phyloP scores from a whole-genome alignment of 352 stramenopile species.

The Phytophthora macrochlamydospora region DNA sequence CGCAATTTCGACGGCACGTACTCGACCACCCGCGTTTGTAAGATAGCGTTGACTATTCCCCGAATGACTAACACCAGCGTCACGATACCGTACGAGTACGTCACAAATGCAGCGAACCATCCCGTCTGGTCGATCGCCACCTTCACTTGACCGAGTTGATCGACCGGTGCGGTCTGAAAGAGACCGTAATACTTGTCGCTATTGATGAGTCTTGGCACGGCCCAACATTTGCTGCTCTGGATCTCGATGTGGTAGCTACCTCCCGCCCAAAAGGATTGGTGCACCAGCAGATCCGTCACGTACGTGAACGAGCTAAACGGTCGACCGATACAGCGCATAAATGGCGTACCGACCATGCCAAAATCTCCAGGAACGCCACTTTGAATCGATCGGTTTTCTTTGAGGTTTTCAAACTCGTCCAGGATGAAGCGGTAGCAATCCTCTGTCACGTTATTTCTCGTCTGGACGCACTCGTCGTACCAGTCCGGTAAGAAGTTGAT shows the following conservation, averaged over 20 bases:
- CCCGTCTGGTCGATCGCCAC: constrained; percentile 47
- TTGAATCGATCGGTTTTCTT: constrained; percentile 39
- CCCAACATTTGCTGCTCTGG: constrained; percentile 59
- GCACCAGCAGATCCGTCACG: constrained; percentile 66
- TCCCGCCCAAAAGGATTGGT: constrained; percentile 61
- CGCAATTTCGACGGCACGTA: constrained; percentile 53
- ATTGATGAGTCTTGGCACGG: constrained; percentile 44
- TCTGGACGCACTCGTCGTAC: constrained; percentile 42
- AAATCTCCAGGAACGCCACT: constrained; percentile 45
- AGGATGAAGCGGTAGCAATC: constrained; percentile 59
- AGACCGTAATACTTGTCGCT: constrained; percentile 49
- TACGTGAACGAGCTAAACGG: constrained; percentile 47
- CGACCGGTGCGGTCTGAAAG: constrained; percentile 45
- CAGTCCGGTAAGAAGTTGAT: constrained; percentile 48
- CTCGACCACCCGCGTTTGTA: constrained; percentile 39
- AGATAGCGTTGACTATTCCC: constrained; percentile 52
- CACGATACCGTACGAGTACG: constrained; percentile 48
- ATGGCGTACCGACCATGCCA: constrained; percentile 44
- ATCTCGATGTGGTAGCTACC: constrained; percentile 56
- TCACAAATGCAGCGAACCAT: constrained; percentile 49
- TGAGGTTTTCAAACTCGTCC: constrained; percentile 49
- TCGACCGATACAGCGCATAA: constrained; percentile 55
- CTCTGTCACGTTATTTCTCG: constrained; percentile 30
- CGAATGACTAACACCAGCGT: constrained; percentile 56
- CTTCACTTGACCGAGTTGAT: constrained; percentile 48